Evolutionary conservation across 2,329 filamentous ascomycete species (phyloP), one percentile per base, ranked within the genome.

Genomic region (Fusarium scirpi): DNA sequence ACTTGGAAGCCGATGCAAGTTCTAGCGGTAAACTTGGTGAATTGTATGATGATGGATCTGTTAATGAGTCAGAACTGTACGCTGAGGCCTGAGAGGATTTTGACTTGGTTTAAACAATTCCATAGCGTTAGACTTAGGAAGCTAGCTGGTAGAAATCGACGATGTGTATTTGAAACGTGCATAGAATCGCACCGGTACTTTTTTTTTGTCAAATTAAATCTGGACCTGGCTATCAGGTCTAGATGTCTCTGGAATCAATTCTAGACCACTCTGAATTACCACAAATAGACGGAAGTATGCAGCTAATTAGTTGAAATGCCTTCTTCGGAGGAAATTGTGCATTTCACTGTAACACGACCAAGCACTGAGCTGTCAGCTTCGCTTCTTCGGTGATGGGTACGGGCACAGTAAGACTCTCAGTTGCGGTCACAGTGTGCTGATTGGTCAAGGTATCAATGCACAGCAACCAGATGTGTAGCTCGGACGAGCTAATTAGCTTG

Each of bases 191-290:
- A 27, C 22, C 8, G 44, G n/a, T 16, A 20, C 18, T 11, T 43
- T 43, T 24, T 24, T 24, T 43, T 47, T 9, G 47, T 43, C 46
- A 61, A 49, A n/a, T 54, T 45, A 20, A 27, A 47, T 40, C 38
- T 52, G 43, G 43, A 25, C 53, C 32, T 58, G 27, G 45, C 48
- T 32, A 46, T 34, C 20, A 41, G 57, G 57, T 60, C 70, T 66
- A 62, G 70, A 72, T 54, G 62, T 30, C 41, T 27, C 22, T 70
- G 29, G 69, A 43, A 64, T 56, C 58, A 41, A 58, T 49, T 57
- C 56, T 57, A 65, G 61, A 63, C 57, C 46, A 45, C 43, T 47
- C 38, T 30, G 49, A 25, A 49, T 55, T 24, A 54, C 63, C 67
- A 62, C 29, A 62, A 61, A 65, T 62, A 46, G 32, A 61, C 43